Base-by-base conservation (phyloP, 208 protist genomes). In the Leishmania martiniquensis region DNA sequence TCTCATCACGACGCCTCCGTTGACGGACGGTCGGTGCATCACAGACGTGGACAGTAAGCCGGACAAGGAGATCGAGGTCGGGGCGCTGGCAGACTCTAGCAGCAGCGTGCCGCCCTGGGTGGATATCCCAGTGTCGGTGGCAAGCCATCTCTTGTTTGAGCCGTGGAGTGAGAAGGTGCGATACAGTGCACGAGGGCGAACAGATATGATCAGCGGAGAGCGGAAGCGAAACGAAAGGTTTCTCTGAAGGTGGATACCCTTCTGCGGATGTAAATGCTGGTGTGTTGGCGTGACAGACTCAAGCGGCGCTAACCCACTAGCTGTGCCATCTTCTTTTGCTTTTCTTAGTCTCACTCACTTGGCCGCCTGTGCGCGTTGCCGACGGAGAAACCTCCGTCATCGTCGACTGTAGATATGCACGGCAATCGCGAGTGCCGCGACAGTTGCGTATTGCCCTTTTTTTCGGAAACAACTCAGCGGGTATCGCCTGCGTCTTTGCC, bases 51-150 rank as follows among this genome's bases (percentile, higher is more conserved):
- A 93, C 74, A 87, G 78, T 44, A 89, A 90, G 66, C 85, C 82
- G 75, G 86, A 93, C 17, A 81, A 81, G 37, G 81, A 93, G 54
- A 73, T 83, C 15, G 85, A 80, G 52, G 76, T 96, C 5, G 91
- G 86, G 12, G 86, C 82, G 34, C 66, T 95, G 7, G 84, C 85
- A 4, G 85, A 90, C 42, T 78, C 68, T 17, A 87, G 83, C 37
- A 87, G 85, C 49, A 92, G 88, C 77, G 91, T 98, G 10, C 91
- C 93, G 29, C 92, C 93, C 54, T 85, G 90, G 77, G 86, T 85
- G 6, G 93, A 98, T 71, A 98, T 98, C 63, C 95, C 95, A 6
- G 91, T 96, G 22, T 80, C 85, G 34, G 88, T 97, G 22, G 57
- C 87, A 3, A 98, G 92, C 66, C 73, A 84, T 37, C 82, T 98